These are phyloP conservation scores for Linnemannia hyalina DNA, from an alignment of 192 early-diverging fungal species.

Conservation along the genomic window DNA sequence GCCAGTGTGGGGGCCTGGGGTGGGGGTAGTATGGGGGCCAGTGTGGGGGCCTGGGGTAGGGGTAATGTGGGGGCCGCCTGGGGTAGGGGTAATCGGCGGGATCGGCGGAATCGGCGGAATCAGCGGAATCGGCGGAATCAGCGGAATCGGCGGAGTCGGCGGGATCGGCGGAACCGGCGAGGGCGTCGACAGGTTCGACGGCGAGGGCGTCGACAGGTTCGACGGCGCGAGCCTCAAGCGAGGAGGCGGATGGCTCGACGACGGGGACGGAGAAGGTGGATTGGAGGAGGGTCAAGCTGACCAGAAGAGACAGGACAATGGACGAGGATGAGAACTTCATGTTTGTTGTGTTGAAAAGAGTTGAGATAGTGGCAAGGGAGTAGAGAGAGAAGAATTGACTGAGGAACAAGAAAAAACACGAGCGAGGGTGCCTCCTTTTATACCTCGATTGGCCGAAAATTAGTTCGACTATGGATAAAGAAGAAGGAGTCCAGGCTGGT, in stretches of 20 bases:
- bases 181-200: too few relatives aligned
- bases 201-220: neutral
- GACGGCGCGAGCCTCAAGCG: neutral
- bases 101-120: too few relatives aligned
- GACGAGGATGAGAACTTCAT: constrained; percentile 18
- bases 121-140: too few relatives aligned
- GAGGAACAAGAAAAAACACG: neutral
- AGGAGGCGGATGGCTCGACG: neutral
- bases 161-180: too few relatives aligned
- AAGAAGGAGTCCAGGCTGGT: neutral
- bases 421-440: neutral
- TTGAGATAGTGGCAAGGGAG: neutral
- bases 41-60: too few relatives aligned
- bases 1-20: too few relatives aligned
- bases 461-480: neutral
- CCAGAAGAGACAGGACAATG: constrained; percentile 19
- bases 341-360: neutral
- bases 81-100: too few relatives aligned
- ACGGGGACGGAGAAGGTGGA: constrained; percentile 10
- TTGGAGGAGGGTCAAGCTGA: constrained; percentile 29
- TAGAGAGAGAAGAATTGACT: neutral
- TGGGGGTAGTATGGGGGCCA: too few relatives aligned
- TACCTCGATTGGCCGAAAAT: neutral
- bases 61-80: too few relatives aligned
- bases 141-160: too few relatives aligned